Evolutionary conservation across 2,329 filamentous ascomycete genomes (phyloP).

Genomic region (Uncinocarpus reesii): DNA sequence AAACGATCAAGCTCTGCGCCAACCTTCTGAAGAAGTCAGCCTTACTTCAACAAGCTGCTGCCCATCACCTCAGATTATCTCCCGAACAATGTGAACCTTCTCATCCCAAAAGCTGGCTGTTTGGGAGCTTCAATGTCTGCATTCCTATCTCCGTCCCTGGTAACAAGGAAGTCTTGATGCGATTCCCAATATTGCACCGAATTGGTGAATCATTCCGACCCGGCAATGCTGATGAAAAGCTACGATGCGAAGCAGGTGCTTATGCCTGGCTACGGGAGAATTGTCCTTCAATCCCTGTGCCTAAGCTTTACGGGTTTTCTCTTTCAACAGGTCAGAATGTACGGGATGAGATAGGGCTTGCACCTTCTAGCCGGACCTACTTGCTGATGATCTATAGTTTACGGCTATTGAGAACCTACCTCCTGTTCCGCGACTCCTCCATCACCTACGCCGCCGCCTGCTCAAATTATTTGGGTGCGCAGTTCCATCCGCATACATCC

Average conservation of each 20-base stretch:
- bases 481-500: too few species aligned
- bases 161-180: slow-evolving; percentile 3
- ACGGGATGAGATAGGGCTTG: too few species aligned
- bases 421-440: too few species aligned
- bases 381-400: neutral
- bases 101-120: slow-evolving; percentile 18
- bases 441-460: too few species aligned
- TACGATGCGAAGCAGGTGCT: slow-evolving; percentile 13
- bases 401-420: neutral
- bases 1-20: too few species aligned
- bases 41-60: neutral
- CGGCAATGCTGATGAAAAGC: slow-evolving; percentile 13
- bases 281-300: slow-evolving; percentile 15
- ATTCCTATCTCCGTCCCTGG: slow-evolving; percentile 16
- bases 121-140: slow-evolving; percentile 32
- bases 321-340: slow-evolving; percentile 16
- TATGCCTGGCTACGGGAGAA: slow-evolving; percentile 12
- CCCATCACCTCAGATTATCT: slow-evolving; percentile 13
- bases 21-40: too few species aligned
- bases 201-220: slow-evolving; percentile 12
- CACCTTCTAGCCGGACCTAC: neutral
- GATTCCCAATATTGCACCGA: slow-evolving; percentile 10
- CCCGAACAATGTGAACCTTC: slow-evolving; percentile 7
- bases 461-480: too few species aligned
- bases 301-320: slow-evolving; percentile 17